Evolutionary conservation across 2,329 filamentous ascomycete genomes (phyloP), one percentile per base, ranked within the genome.

Genomic region (Fusarium annulatum): DNA sequence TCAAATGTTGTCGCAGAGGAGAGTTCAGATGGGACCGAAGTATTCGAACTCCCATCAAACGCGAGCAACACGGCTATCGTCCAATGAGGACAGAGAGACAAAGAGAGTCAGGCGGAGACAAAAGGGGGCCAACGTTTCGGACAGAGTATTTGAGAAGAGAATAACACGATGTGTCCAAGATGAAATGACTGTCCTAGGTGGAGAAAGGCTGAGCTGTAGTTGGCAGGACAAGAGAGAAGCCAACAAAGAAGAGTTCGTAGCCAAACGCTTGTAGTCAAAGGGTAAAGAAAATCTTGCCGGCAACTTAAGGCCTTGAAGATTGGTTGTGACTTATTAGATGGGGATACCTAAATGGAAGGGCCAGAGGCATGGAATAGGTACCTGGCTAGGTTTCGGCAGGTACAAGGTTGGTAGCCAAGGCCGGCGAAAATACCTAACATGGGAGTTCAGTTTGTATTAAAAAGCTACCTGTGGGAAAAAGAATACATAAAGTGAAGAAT

Each of bases 341-440:
- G 66, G 57, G 48, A 59, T 49, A 36, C 64, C 64, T 46, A 72
- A 60, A 63, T 51, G 72, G 71, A 75, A 72, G 64, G 72, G 60
- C 49, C 60, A 67, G 58, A 74, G 60, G 38, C 60, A 69, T 68
- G 67, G 60, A 28, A 53, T 39, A 33, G 30, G 55, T 33, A 33
- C 33, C 33, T 33, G 33, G 33, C 33, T 33, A 33, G 30, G 58
- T 52, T 39, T 33, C 48, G 61, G 45, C 59, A 49, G 42, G 59
- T 58, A 56, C 48, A 56, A 57, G 57, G 45, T 62, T 61, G 51
- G 34, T 53, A 45, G 57, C 62, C 62, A 67, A 67, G 55, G 34
- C 66, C 48, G 43, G 23, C 38, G 36, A 21, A 61, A 52, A 18
- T 45, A 33, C 33, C 33, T 14, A 42, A 61, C 61, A 66, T 65